A percentile compares a stretch with the other conserved stretches of the same genome.
Evolutionary conservation across 1,284 basidiomycete species (phyloP).

Genomic region (Lentinula novae-zelandiae): DNA sequence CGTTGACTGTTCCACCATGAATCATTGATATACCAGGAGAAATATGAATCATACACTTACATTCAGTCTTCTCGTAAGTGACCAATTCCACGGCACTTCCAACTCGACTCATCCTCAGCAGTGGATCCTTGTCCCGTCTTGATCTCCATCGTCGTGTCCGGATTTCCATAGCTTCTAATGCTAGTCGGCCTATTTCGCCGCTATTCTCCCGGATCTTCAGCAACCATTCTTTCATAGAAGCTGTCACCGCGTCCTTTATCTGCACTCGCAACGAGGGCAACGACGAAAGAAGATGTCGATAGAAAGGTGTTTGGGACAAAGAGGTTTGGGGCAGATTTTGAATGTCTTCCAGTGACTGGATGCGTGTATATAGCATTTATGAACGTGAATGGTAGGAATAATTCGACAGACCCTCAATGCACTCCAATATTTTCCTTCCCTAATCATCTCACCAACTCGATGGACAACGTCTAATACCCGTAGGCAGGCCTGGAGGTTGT

Average conservation of each 20-base stretch:
- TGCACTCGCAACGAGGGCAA: constrained; percentile 86
- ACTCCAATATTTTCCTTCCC: constrained; percentile 93
- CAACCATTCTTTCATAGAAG: constrained; percentile 96
- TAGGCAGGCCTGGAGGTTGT: constrained; percentile 89
- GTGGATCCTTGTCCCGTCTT: constrained; percentile 74
- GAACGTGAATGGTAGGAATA: constrained; percentile 22
- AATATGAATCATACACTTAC: constrained; percentile 43
- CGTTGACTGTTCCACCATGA: constrained; percentile 60
- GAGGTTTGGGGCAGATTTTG: constrained; percentile 88
- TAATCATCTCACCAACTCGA: constrained; percentile 90
- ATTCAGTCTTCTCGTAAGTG: constrained; percentile 92
- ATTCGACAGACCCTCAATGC: constrained; percentile 80
- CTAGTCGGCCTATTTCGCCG: constrained; percentile 82
- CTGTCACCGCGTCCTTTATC: constrained; percentile 91
- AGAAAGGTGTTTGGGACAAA: constrained; percentile 90
- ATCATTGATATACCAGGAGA: constrained; percentile 2
- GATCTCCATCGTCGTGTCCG: constrained; percentile 84
- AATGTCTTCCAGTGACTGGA: constrained; percentile 90
- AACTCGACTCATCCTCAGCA: constrained; percentile 76
- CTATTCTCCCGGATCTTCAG: constrained; percentile 92
- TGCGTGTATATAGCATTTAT: constrained; percentile 21
- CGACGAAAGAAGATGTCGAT: constrained; percentile 87
- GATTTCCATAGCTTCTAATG: constrained; percentile 87
- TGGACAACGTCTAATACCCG: constrained; percentile 94
- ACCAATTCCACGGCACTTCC: constrained; percentile 95